These are phyloP conservation scores for Suillus spraguei DNA, from an alignment of 768 basidiomycete species.

Conservation along the genomic window DNA sequence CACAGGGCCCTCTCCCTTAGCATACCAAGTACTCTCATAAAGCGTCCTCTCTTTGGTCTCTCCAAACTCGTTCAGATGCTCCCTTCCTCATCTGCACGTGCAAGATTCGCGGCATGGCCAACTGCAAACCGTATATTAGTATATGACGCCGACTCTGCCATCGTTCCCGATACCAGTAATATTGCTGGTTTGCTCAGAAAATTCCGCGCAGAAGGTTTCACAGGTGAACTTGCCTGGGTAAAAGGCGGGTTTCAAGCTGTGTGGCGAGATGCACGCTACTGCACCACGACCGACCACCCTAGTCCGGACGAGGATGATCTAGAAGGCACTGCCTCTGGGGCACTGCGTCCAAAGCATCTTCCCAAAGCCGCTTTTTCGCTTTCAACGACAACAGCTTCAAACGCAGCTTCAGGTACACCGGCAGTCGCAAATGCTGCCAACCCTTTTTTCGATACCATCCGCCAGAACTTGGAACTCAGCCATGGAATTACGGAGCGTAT, in stretches of 20 bases:
- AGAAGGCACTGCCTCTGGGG: constrained; percentile 31
- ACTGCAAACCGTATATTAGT: constrained; percentile 69
- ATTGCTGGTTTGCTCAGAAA: constrained; percentile 76
- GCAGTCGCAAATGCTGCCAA: constrained; percentile 48
- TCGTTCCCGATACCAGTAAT: constrained; percentile 65
- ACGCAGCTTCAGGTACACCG: constrained; percentile 23
- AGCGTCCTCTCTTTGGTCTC: constrained; percentile 85
- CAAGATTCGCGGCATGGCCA: constrained; percentile 62
- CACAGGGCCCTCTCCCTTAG: constrained; percentile 78
- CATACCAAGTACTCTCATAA: constrained; percentile 92
- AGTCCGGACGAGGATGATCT: constrained; percentile 53
- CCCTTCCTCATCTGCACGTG: constrained; percentile 56
- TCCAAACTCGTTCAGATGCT: constrained; percentile 80
- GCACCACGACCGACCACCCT: constrained; percentile 54
- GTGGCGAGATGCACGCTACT: constrained; percentile 51
- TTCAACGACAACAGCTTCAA: constrained; percentile 41
- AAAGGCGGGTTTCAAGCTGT: constrained; percentile 82
- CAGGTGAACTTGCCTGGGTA: constrained; percentile 74
- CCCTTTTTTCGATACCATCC: constrained; percentile 95
- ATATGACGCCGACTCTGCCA: constrained; percentile 78
- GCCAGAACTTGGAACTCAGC: constrained; percentile 83
- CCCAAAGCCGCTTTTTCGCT: constrained; percentile 67
- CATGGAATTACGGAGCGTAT: constrained; percentile 80
- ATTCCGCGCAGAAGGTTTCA: constrained; percentile 61
- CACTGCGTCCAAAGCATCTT: constrained; percentile 59